Evolutionary conservation across 2,329 filamentous ascomycete genomes (phyloP).

Genomic region (Alternaria brassicicola): DNA sequence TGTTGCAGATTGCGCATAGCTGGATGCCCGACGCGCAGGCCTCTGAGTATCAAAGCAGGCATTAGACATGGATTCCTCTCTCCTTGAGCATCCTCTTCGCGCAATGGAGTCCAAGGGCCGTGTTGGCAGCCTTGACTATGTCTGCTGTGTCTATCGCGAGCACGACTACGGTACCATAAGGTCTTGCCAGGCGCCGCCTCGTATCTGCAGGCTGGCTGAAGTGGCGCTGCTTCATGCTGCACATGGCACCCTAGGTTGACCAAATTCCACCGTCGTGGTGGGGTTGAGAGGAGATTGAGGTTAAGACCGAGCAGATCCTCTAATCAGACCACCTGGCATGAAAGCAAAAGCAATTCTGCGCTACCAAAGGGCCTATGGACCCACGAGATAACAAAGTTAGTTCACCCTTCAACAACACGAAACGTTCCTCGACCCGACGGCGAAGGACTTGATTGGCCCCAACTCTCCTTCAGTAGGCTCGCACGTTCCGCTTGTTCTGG

Average conservation of each 20-base stretch:
- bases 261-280: neutral
- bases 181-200: slow-evolving; percentile 1
- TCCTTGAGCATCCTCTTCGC: neutral
- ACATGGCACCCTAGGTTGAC: slow-evolving; percentile 3
- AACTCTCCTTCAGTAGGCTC: neutral
- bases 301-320: neutral
- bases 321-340: neutral
- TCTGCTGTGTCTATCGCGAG: neutral
- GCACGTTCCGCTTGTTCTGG: slow-evolving; percentile 20
- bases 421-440: slow-evolving; percentile 1
- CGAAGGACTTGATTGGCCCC: slow-evolving; percentile 1
- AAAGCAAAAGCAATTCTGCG: slow-evolving; percentile 12
- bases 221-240: slow-evolving; percentile 3
- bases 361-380: neutral
- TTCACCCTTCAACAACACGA: neutral
- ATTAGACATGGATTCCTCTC: neutral
- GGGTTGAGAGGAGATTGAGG: neutral
- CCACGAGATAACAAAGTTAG: slow-evolving; percentile 3
- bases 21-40: neutral
- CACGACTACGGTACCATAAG: slow-evolving; percentile 4
- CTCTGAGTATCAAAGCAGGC: neutral
- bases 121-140: slow-evolving; percentile 16
- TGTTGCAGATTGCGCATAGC: slow-evolving; percentile 3
- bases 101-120: slow-evolving; percentile 7
- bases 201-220: neutral